phyloP scores from a whole-genome alignment of 306 rosid species.

The Benincasa hispida region DNA sequence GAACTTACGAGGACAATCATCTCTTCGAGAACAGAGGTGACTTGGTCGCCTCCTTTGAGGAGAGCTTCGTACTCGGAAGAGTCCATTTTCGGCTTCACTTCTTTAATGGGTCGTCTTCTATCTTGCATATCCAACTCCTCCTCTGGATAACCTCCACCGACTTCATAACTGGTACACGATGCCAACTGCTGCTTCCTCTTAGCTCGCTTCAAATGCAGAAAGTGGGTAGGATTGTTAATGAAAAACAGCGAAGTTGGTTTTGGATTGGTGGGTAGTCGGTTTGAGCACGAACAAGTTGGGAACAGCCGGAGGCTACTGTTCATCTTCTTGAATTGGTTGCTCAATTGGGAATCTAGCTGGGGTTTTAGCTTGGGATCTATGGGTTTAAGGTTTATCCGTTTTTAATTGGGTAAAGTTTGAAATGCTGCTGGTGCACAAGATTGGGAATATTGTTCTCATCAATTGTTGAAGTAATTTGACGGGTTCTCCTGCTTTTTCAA shows the following conservation, averaged over 20 bases:
- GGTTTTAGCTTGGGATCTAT: not conserved
- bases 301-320: not conserved
- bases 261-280: not conserved
- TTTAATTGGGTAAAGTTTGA: not conserved
- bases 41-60: slow-evolving; percentile 85
- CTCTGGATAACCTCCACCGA: slow-evolving; percentile 61
- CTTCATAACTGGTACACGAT: slow-evolving; percentile 39
- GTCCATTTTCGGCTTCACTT: slow-evolving; percentile 12
- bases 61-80: slow-evolving; percentile 51
- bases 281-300: not conserved
- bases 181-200: slow-evolving; percentile 1
- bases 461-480: too few species aligned
- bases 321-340: not conserved
- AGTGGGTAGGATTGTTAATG: not conserved
- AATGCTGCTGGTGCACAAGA: not conserved
- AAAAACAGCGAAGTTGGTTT: not conserved
- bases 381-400: not conserved
- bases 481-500: too few species aligned
- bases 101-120: slow-evolving; percentile 7
- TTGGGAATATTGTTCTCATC: not conserved
- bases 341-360: not conserved
- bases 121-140: slow-evolving; percentile 20
- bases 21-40: slow-evolving; percentile 75
- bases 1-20: slow-evolving; percentile 54
- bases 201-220: slow-evolving; percentile 14